A percentile compares a stretch with the other conserved stretches of the same genome.
Evolutionary conservation across 495 filamentous ascomycete species (phyloP).

Genomic region (Xylaria nigripes): DNA sequence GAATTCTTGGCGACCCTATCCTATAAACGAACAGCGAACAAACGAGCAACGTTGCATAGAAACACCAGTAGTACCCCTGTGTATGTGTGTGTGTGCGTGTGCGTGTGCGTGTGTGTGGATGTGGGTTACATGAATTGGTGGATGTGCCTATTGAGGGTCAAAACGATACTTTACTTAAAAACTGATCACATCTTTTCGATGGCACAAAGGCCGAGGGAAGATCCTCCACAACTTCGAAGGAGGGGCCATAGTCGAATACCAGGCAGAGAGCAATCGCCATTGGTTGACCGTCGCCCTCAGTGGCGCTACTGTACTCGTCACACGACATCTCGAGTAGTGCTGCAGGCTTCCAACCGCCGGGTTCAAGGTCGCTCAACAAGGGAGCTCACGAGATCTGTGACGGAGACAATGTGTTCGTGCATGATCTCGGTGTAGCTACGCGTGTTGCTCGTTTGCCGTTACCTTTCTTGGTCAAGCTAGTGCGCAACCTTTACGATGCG

Average conservation of each 20-base stretch:
- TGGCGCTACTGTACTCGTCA: slow-evolving; percentile 16
- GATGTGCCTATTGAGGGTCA: neutral
- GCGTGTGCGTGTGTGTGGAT: neutral
- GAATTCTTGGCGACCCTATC: neutral
- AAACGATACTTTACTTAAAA: neutral
- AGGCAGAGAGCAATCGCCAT: neutral
- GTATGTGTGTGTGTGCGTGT: too few species aligned
- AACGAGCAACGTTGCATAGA: neutral
- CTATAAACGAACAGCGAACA: neutral
- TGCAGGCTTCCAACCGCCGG: slow-evolving; percentile 25
- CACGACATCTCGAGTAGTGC: slow-evolving; percentile 24
- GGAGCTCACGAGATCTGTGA: slow-evolving; percentile 27
- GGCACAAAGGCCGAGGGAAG: neutral
- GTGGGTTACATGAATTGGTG: neutral
- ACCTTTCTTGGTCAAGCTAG: slow-evolving; percentile 21
- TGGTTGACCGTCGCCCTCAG: neutral
- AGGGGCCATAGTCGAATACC: neutral
- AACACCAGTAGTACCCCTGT: neutral
- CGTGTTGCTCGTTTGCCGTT: slow-evolving; percentile 28
- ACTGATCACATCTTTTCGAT: neutral
- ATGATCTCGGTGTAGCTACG: slow-evolving; percentile 29
- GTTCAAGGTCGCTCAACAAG: slow-evolving; percentile 21
- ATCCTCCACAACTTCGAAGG: too few species aligned
- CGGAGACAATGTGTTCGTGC: slow-evolving; percentile 24
- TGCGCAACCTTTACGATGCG: neutral